phyloP scores from a whole-genome alignment of 345 rosid genomes.

The Moricandia arvensis region DNA sequence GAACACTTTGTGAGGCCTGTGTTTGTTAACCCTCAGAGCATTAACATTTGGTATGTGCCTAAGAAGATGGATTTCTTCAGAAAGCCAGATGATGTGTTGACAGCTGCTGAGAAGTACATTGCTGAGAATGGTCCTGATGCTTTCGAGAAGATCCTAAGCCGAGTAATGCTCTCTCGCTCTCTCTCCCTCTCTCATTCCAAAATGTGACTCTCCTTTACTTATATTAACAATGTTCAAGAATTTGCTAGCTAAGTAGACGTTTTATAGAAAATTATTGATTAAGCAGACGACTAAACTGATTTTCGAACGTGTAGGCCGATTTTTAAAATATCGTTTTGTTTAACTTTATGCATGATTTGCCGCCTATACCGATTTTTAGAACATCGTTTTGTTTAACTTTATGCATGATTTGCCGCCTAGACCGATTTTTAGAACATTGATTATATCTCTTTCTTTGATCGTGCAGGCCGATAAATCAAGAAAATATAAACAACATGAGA shows the following conservation, averaged over 20 bases:
- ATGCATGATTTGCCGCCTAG: no score
- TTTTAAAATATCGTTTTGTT: no score
- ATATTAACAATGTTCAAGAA: neutral
- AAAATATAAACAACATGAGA: constrained; percentile 33
- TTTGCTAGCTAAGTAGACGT: no score
- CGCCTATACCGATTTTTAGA: no score
- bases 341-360: no score
- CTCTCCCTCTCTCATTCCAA: neutral
- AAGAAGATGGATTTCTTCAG: constrained; percentile 65
- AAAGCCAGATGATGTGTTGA: constrained; percentile 68
- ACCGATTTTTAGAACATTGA: no score
- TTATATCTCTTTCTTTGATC: neutral
- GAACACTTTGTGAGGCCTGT: constrained; percentile 82
- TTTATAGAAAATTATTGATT: no score
- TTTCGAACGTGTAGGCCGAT: no score
- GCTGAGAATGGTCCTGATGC: constrained; percentile 86
- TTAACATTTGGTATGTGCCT: constrained; percentile 94
- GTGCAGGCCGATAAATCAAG: constrained; percentile 69
- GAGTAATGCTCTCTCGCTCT: constrained; percentile 38
- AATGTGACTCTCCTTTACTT: constrained; percentile 1
- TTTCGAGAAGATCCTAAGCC: constrained; percentile 75
- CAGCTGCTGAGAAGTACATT: constrained; percentile 87
- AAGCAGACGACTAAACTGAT: no score
- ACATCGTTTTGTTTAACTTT: no score
- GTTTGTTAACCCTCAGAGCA: constrained; percentile 64